Conservation (phyloP, 805 yeast species). For the Lipomyces chichibuensis region DNA sequence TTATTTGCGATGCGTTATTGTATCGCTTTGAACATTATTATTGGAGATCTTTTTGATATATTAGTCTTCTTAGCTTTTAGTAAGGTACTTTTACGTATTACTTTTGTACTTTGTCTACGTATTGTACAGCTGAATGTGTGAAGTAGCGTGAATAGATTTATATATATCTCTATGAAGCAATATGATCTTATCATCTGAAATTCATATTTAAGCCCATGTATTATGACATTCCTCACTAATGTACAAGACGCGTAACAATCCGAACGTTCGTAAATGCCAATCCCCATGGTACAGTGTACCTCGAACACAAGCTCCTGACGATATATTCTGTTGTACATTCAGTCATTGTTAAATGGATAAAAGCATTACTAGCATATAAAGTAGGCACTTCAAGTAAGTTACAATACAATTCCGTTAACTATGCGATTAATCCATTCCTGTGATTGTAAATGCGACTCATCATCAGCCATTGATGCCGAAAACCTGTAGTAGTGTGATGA, state of each 20-base stretch:
- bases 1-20: neutral
- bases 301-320: neutral
- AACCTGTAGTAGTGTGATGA: neutral
- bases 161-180: neutral
- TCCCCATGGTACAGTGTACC: neutral
- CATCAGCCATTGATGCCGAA: neutral
- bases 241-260: neutral
- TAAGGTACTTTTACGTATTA: neutral
- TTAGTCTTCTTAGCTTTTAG: neutral
- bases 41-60: neutral
- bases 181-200: neutral
- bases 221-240: neutral
- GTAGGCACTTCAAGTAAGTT: neutral
- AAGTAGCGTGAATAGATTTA: neutral
- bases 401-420: conserved; percentile 11
- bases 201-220: neutral
- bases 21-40: neutral
- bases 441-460: neutral
- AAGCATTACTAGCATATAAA: neutral
- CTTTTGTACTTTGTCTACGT: neutral
- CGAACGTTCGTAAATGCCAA: neutral
- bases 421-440: conserved; percentile 11
- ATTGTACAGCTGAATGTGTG: neutral
- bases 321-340: neutral
- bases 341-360: neutral